These are phyloP conservation scores for Gracilaria gracilis DNA, from an alignment of 23 red algal species.

Conservation along the genomic window DNA sequence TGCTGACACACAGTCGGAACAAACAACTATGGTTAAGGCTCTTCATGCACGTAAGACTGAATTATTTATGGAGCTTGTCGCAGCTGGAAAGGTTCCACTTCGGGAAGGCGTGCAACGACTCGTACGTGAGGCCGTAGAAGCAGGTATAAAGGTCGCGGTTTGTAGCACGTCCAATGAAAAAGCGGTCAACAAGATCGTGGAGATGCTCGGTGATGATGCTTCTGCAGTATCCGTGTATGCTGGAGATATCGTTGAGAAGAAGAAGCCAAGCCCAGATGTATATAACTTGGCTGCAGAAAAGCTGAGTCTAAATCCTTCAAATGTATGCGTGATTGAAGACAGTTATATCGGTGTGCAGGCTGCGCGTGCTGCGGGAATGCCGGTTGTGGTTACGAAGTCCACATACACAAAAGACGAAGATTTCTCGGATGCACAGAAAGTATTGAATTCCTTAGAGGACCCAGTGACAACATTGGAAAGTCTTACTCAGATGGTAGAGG, in stretches of 20 bases:
- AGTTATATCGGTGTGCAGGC: constrained; percentile 77
- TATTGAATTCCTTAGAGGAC: constrained; percentile 72
- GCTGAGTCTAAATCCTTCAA: constrained; percentile 64
- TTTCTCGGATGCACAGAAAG: constrained; percentile 84
- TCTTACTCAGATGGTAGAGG: constrained; percentile 51
- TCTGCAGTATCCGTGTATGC: constrained; percentile 78
- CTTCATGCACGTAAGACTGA: constrained; percentile 95
- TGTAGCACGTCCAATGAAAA: constrained; percentile 94
- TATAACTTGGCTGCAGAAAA: constrained; percentile 81
- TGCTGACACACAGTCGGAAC: constrained; percentile 3
- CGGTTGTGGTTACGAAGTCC: constrained; percentile 80
- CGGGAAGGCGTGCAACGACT: constrained; percentile 79
- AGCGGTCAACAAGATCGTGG: constrained; percentile 89
- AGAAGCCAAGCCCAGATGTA: constrained; percentile 96
- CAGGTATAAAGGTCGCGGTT: constrained; percentile 76
- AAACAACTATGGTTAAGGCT: constrained; percentile 60
- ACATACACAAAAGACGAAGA: constrained; percentile 85
- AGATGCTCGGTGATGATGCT: constrained; percentile 77
- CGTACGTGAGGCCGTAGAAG: constrained; percentile 58
- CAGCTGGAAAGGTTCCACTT: constrained; percentile 77
- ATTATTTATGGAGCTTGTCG: constrained; percentile 89
- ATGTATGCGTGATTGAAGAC: constrained; percentile 82
- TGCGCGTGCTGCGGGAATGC: constrained; percentile 78
- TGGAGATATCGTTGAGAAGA: constrained; percentile 88
- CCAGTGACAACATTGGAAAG: constrained; percentile 43